These are phyloP conservation scores for Pythium scleroteichum DNA, from an alignment of 352 stramenopile species.

Conservation along the genomic window DNA sequence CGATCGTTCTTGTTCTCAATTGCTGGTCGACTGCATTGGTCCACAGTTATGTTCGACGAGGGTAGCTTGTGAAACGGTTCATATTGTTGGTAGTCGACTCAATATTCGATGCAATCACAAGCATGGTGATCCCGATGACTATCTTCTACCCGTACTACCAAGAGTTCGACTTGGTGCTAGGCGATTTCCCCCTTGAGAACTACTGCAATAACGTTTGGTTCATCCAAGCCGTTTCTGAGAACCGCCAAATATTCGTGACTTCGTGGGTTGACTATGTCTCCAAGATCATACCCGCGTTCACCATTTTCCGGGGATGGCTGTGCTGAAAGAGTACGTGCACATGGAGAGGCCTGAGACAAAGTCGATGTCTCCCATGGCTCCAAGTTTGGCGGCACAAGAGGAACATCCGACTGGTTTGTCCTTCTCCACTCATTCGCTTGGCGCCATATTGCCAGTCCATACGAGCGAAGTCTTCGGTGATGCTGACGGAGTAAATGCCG, in stretches of 20 bases:
- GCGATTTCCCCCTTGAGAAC: slow-evolving; percentile 22
- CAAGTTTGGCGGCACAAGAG: no score
- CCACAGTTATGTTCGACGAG: neutral
- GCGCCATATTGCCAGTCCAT: no score
- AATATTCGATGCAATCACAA: slow-evolving; percentile 21
- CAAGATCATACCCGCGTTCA: slow-evolving; percentile 2
- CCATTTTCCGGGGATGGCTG: neutral
- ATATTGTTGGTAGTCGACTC: slow-evolving; percentile 11
- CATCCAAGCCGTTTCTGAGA: slow-evolving; percentile 23
- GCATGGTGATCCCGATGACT: slow-evolving; percentile 18
- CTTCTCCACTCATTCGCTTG: no score
- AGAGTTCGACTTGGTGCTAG: slow-evolving; percentile 4
- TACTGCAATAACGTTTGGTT: slow-evolving; percentile 30
- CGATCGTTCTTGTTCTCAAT: slow-evolving; percentile 13
- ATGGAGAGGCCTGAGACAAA: slow-evolving; percentile 3
- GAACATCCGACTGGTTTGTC: no score
- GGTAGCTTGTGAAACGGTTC: slow-evolving; percentile 8
- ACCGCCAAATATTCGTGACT: slow-evolving; percentile 26
- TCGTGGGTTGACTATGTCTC: slow-evolving; percentile 25
- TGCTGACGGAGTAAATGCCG: no score
- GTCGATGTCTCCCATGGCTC: no score
- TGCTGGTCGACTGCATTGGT: slow-evolving; percentile 23
- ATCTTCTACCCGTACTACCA: slow-evolving; percentile 24
- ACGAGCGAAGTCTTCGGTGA: no score
- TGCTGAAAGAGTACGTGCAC: slow-evolving; percentile 7